These are phyloP conservation scores for Lentinus tigrinus DNA, from an alignment of 768 basidiomycete species.

Conservation along the genomic window DNA sequence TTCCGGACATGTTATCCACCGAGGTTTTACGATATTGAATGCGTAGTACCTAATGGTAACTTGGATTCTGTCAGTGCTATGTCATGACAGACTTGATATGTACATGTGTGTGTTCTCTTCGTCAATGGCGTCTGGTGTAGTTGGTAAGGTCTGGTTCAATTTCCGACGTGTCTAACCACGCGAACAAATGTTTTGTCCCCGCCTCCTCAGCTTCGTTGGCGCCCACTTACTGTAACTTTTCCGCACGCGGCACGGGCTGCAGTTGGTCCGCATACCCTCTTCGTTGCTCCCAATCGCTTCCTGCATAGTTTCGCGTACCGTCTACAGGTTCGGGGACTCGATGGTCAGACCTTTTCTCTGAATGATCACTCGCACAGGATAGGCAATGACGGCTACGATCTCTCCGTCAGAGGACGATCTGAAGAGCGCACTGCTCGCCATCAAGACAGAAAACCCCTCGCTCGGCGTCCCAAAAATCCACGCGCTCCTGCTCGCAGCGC, in stretches of 20 bases:
- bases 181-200: neutral
- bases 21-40: too few relatives aligned
- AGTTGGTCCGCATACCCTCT: neutral
- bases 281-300: neutral
- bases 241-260: too few relatives aligned
- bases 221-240: neutral
- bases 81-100: too few relatives aligned
- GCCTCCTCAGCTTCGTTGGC: too few relatives aligned
- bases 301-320: neutral
- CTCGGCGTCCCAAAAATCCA: slow-evolving; percentile 76
- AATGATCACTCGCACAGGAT: neutral
- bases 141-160: slow-evolving; percentile 9
- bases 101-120: too few relatives aligned
- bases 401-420: slow-evolving; percentile 66
- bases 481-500: slow-evolving; percentile 50
- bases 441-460: slow-evolving; percentile 57
- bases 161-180: slow-evolving; percentile 8
- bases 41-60: too few relatives aligned
- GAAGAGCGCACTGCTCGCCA: slow-evolving; percentile 47
- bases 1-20: too few relatives aligned
- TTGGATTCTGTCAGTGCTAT: too few relatives aligned
- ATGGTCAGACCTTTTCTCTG: neutral
- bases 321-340: neutral
- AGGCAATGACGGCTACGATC: slow-evolving; percentile 2
- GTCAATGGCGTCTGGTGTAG: too few relatives aligned